A percentile compares a stretch with the other conserved stretches of the same genome.
phyloP scores from a whole-genome alignment of 495 filamentous ascomycete species.

The Neurospora sp. region DNA sequence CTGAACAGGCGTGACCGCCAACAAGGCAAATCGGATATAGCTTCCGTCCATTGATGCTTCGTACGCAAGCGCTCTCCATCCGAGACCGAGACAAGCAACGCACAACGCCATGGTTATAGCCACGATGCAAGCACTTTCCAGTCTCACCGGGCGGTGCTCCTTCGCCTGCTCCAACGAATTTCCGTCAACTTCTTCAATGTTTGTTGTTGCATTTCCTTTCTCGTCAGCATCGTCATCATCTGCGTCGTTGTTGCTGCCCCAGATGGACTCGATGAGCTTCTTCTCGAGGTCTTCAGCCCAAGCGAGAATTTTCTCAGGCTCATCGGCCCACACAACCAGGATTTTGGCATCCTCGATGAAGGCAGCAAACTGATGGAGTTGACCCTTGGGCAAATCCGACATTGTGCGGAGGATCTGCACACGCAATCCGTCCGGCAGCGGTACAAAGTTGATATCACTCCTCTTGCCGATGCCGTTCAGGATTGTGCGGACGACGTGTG shows the following conservation, averaged over 20 bases:
- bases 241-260: slow-evolving; percentile 32
- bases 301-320: slow-evolving; percentile 42
- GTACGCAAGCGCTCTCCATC: slow-evolving; percentile 43
- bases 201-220: slow-evolving; percentile 9
- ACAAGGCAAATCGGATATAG: slow-evolving; percentile 39
- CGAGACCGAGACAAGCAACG: slow-evolving; percentile 43
- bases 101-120: slow-evolving; percentile 40
- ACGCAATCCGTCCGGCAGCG: slow-evolving; percentile 44
- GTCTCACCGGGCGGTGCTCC: slow-evolving; percentile 32
- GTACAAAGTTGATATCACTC: slow-evolving; percentile 29
- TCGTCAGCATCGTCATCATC: slow-evolving; percentile 28
- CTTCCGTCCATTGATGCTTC: slow-evolving; percentile 40
- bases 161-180: slow-evolving; percentile 20
- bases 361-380: slow-evolving; percentile 60
- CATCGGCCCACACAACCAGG: slow-evolving; percentile 59
- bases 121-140: slow-evolving; percentile 43
- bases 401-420: slow-evolving; percentile 51
- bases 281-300: slow-evolving; percentile 40
- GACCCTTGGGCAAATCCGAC: slow-evolving; percentile 41
- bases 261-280: slow-evolving; percentile 46
- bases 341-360: slow-evolving; percentile 49
- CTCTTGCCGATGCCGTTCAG: slow-evolving; percentile 7
- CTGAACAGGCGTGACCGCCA: slow-evolving; percentile 37
- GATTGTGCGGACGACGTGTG: slow-evolving; percentile 20
- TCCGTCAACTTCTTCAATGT: slow-evolving; percentile 4